These are phyloP conservation scores for Phytophthora pluvialis DNA, from an alignment of 352 stramenopile species.

Conservation along the genomic window DNA sequence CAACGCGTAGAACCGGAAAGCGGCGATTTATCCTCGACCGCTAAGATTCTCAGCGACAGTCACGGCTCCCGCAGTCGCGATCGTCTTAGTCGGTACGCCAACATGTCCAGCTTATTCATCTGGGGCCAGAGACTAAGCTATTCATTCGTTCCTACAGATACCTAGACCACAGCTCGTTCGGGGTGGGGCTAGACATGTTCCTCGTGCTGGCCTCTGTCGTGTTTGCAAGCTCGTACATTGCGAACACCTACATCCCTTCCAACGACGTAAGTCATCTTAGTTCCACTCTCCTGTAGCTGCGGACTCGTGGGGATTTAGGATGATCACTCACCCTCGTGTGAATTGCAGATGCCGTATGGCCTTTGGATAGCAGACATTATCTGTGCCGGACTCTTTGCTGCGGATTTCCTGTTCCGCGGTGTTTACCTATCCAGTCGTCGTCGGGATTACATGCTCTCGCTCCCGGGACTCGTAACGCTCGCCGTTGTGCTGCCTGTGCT, in stretches of 20 bases:
- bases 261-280: slow-evolving; percentile 41
- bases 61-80: slow-evolving; percentile 33
- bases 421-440: slow-evolving; percentile 76
- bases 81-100: slow-evolving; percentile 36
- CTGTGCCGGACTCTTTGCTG: slow-evolving; percentile 58
- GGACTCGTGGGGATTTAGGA: neutral
- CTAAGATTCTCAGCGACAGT: slow-evolving; percentile 31
- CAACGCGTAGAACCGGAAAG: slow-evolving; percentile 31
- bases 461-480: slow-evolving; percentile 62
- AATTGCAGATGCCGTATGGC: slow-evolving; percentile 53
- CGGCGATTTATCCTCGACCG: slow-evolving; percentile 27
- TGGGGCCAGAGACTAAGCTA: neutral
- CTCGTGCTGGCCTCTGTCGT: slow-evolving; percentile 48
- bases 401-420: slow-evolving; percentile 77
- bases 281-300: neutral
- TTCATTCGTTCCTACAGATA: slow-evolving; percentile 16
- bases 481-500: slow-evolving; percentile 77
- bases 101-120: no score
- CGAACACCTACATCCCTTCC: slow-evolving; percentile 71
- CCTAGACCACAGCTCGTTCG: slow-evolving; percentile 39
- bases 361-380: slow-evolving; percentile 75
- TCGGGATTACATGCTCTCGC: slow-evolving; percentile 68
- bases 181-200: slow-evolving; percentile 33
- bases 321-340: neutral
- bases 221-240: slow-evolving; percentile 74